Base-by-base conservation (phyloP, 2,329 filamentous ascomycete species). In the Fusarium acutatum region DNA sequence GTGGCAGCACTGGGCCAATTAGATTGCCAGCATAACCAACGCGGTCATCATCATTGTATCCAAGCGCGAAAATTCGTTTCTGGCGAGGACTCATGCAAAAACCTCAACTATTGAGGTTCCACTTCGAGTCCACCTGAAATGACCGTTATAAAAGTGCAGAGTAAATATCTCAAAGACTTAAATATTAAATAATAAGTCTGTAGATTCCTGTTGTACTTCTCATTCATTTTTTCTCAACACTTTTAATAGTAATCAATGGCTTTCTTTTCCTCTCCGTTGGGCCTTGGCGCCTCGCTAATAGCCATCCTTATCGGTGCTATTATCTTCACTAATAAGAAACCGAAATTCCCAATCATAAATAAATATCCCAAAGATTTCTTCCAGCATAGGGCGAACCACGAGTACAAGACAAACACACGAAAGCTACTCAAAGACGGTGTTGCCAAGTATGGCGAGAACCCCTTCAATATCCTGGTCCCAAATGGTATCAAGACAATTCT, bases 131-230 rank as follows among this genome's bases (percentile, higher is more conserved):
- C 6, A 4, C 8, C 8, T 38, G 5, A 26, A 6, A 14, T 13
- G 4, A 13, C 34, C 3, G 5, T 13, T 3, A 10, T 3, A 4
- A 24, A 5, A 32, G 17, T 13, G 24, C 10, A n/a, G 11, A 2
- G 12, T 4, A 53, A 28, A 28, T 12, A 3, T 17, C 18, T 26
- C 3, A 38, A 7, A 18, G 10, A 9, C 24, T 53, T n/a, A 38
- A 53, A 28, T 37, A 28, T 22, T 0, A 1, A 53, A 5, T 13
- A 2, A 4, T 1, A 15, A 13, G 13, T 17, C 13, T 8, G 28
- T 7, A 7, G 2, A 37, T 26, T 17, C 7, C 7, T 22, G 5
- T 4, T 53, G 7, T 15, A 22, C 0, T 28, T 13, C 50, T 13
- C 20, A 10, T 26, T 17, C 1, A 26, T 22, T 6, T 6, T 34